Percentiles rank a stretch among this genome's conserved stretches.
phyloP scores from a whole-genome alignment of 768 basidiomycete species.

The Xanthoconium stramineum region DNA sequence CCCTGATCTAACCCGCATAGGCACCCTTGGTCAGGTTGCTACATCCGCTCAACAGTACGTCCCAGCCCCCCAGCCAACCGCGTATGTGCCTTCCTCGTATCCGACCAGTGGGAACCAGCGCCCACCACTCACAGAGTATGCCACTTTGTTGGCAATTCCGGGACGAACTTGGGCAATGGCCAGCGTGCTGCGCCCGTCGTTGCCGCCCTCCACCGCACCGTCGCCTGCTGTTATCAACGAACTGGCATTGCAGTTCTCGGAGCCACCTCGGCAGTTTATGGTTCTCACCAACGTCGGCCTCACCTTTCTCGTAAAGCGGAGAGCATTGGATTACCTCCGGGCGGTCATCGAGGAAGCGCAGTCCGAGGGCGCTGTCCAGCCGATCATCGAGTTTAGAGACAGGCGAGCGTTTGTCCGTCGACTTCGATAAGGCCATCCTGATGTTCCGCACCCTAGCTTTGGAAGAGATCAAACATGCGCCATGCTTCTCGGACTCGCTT shows the following conservation, averaged over 20 bases:
- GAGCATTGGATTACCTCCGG: constrained; percentile 81
- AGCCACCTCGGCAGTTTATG: constrained; percentile 75
- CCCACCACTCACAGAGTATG: constrained; percentile 73
- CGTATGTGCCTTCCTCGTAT: constrained; percentile 42
- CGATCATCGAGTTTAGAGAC: constrained; percentile 81
- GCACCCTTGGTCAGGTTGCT: constrained; percentile 64
- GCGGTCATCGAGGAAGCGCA: constrained; percentile 82
- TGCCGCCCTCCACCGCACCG: constrained; percentile 38
- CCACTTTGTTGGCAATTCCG: constrained; percentile 71
- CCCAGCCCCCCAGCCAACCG: constrained; percentile 35
- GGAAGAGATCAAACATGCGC: constrained; percentile 90
- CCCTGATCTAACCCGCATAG: constrained; percentile 73
- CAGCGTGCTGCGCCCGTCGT: constrained; percentile 39
- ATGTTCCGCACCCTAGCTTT: constrained; percentile 50
- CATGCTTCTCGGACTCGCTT: constrained; percentile 84
- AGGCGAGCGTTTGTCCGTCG: constrained; percentile 43
- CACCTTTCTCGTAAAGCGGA: constrained; percentile 74
- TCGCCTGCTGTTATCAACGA: constrained; percentile 68
- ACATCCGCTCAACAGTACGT: constrained; percentile 35
- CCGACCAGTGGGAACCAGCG: constrained; percentile 41
- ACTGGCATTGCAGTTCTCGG: constrained; percentile 77
- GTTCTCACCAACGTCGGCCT: constrained; percentile 85
- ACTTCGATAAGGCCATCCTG: not conserved
- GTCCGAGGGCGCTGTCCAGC: constrained; percentile 68
- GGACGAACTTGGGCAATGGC: constrained; percentile 86